phyloP scores from a whole-genome alignment of 164 flowering plant species.

The Platanus orientalis region DNA sequence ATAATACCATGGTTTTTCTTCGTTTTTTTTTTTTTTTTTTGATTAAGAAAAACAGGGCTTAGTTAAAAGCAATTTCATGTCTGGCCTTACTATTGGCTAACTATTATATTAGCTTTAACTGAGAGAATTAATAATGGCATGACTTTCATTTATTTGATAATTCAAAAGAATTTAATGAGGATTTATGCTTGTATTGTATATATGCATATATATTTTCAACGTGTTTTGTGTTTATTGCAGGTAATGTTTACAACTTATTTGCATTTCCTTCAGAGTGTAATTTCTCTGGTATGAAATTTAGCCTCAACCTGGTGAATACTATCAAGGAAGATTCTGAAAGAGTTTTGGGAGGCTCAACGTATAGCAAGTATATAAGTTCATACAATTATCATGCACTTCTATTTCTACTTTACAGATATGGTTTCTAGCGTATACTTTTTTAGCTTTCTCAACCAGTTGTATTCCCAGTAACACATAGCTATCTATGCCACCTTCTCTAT shows the following conservation, averaged over 20 bases:
- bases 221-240: constrained; percentile 36
- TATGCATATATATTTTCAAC: background rate
- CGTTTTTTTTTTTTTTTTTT: too few relatives aligned
- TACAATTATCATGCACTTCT: background rate
- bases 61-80: too few relatives aligned
- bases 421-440: background rate
- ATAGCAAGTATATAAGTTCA: constrained; percentile 37
- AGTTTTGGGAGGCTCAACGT: constrained; percentile 39
- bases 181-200: background rate
- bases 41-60: too few relatives aligned
- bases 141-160: too few relatives aligned
- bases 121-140: too few relatives aligned
- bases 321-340: constrained; percentile 50
- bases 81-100: too few relatives aligned
- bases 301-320: constrained; percentile 61
- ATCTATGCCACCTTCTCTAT: background rate
- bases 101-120: too few relatives aligned
- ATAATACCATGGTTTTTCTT: too few relatives aligned
- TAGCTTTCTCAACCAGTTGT: background rate
- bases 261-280: constrained; percentile 99
- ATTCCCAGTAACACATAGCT: background rate
- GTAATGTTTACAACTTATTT: constrained; percentile 61
- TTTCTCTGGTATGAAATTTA: constrained; percentile 81
- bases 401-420: background rate
- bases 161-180: background rate